Evolutionary conservation across 169 alveolate genomes (phyloP).

Genomic region (Plasmodium blacklocki): DNA sequence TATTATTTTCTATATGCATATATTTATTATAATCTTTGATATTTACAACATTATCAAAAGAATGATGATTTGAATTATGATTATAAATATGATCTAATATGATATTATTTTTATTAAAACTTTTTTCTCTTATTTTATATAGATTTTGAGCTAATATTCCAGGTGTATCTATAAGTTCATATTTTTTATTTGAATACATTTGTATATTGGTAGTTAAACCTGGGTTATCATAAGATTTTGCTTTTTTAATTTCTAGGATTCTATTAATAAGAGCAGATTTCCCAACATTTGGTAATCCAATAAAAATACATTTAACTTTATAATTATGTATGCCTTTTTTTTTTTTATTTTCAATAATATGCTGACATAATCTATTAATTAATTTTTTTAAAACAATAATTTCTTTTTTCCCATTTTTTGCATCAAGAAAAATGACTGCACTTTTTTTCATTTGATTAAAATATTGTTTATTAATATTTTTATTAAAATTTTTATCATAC

Average conservation of each 20-base stretch:
- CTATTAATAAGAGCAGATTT: constrained; percentile 87
- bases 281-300: constrained; percentile 90
- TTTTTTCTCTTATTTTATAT: constrained; percentile 69
- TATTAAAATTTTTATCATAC: constrained; percentile 76
- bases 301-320: constrained; percentile 84
- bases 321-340: constrained; percentile 79
- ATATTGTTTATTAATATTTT: constrained; percentile 76
- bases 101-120: constrained; percentile 29
- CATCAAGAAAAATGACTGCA: constrained; percentile 84
- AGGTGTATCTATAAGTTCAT: constrained; percentile 86
- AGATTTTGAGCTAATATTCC: constrained; percentile 83
- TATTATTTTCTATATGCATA: constrained; percentile 73
- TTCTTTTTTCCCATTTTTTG: constrained; percentile 79
- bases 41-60: constrained; percentile 20
- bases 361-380: constrained; percentile 77
- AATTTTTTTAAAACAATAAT: constrained; percentile 81
- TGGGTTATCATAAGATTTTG: constrained; percentile 85
- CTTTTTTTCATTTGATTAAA: constrained; percentile 76
- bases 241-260: constrained; percentile 82
- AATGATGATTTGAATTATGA: constrained; percentile 11
- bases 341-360: constrained; percentile 77
- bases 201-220: constrained; percentile 83
- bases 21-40: constrained; percentile 52
- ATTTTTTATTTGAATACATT: constrained; percentile 76
- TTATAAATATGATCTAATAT: constrained; percentile 55